phyloP scores from a whole-genome alignment of 176 grass and related monocot species.

The Bothriochloa decipiens region DNA sequence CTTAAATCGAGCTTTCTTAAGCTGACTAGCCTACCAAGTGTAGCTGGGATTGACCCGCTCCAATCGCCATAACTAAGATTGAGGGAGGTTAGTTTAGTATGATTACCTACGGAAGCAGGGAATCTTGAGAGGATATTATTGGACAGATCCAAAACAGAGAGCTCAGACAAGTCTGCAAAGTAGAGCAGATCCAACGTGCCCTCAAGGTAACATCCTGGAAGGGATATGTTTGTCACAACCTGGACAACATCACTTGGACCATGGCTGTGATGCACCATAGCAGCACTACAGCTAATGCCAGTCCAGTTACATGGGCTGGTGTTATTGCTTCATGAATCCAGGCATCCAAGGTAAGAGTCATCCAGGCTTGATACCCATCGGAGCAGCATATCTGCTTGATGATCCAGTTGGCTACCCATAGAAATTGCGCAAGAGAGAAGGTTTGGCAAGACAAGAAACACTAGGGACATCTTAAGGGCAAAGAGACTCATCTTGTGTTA shows the following conservation, averaged over 20 bases:
- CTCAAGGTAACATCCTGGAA: no score
- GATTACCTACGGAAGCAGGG: slow-evolving; percentile 18
- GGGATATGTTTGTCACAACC: no score
- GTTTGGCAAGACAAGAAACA: background rate
- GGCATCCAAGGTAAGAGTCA: no score
- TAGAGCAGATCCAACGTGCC: slow-evolving; percentile 8
- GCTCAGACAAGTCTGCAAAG: background rate
- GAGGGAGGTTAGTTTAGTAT: background rate
- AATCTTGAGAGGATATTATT: fast-evolving
- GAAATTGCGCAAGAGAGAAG: background rate
- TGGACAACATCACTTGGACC: no score
- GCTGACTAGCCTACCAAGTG: background rate
- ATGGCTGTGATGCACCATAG: no score
- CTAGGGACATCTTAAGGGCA: background rate
- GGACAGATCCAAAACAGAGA: background rate
- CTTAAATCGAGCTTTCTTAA: background rate
- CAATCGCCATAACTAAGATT: no score
- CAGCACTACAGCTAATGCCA: no score
- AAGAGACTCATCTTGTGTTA: background rate
- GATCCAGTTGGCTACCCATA: no score
- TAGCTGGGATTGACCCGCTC: background rate
- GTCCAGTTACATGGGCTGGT: no score
- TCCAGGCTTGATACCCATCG: no score
- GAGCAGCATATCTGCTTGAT: no score
- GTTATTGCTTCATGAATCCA: no score